Conservation (phyloP, 768 basidiomycete genomes). For the Strobilomyces confusus region DNA sequence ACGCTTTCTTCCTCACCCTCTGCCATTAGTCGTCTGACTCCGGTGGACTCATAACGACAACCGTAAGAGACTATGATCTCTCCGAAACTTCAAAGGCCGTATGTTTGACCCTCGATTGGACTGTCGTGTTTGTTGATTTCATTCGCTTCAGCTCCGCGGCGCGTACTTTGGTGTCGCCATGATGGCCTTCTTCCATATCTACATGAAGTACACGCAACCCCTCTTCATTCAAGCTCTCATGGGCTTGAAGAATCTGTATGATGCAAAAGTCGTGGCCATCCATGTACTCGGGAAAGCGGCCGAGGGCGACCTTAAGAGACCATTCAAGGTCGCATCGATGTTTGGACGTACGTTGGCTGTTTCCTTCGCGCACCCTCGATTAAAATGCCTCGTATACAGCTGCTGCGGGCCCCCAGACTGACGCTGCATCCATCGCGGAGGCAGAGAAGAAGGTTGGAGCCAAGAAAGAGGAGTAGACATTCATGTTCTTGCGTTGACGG, state of each 20-base stretch:
- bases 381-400: slow-evolving; percentile 27
- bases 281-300: slow-evolving; percentile 77
- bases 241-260: slow-evolving; percentile 89
- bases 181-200: slow-evolving; percentile 91
- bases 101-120: slow-evolving; percentile 32
- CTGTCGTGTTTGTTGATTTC: not conserved
- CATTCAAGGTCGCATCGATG: slow-evolving; percentile 76
- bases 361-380: not conserved
- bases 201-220: slow-evolving; percentile 94
- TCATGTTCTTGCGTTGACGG: slow-evolving; percentile 18
- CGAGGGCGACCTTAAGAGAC: slow-evolving; percentile 84
- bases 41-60: slow-evolving; percentile 82
- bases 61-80: slow-evolving; percentile 91
- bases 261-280: slow-evolving; percentile 79
- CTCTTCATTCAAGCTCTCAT: slow-evolving; percentile 94
- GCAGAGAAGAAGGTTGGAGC: slow-evolving; percentile 80
- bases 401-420: slow-evolving; percentile 72
- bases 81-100: slow-evolving; percentile 80
- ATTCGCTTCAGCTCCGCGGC: slow-evolving; percentile 48
- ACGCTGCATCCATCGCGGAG: slow-evolving; percentile 80
- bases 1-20: not conserved
- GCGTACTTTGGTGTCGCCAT: slow-evolving; percentile 74
- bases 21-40: slow-evolving; percentile 53
- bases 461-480: slow-evolving; percentile 71
- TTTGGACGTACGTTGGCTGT: slow-evolving; percentile 55